Conservation (phyloP, 805 yeast genomes). For the Starmera amethionina region DNA sequence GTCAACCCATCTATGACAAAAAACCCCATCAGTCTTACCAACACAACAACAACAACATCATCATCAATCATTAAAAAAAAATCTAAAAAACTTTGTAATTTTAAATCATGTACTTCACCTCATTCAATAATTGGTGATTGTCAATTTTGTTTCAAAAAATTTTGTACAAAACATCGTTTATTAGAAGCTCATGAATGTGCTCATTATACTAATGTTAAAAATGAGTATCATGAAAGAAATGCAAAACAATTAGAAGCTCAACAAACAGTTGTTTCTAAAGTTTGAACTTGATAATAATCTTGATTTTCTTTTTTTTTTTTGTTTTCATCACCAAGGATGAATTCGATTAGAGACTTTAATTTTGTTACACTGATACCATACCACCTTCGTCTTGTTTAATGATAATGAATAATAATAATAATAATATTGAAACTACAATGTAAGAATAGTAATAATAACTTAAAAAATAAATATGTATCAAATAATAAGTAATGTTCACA, state of each 20-base stretch:
- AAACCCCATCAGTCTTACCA: background rate
- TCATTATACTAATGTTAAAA: conserved; percentile 51
- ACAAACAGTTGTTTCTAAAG: conserved; percentile 48
- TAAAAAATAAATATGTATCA: too few relatives aligned
- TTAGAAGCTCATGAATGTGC: conserved; percentile 53
- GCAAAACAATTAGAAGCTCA: conserved; percentile 53
- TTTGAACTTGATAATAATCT: conserved; percentile 15
- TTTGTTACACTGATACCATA: too few relatives aligned
- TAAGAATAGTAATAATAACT: too few relatives aligned
- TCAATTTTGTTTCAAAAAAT: conserved; percentile 51
- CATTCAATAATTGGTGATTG: conserved; percentile 51
- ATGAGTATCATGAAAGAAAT: conserved; percentile 50
- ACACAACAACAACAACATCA: conserved; percentile 1
- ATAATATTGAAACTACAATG: too few relatives aligned
- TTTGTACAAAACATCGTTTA: conserved; percentile 56
- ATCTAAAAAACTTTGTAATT: conserved; percentile 19
- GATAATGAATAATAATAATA: too few relatives aligned
- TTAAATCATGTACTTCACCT: conserved; percentile 16
- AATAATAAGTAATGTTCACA: too few relatives aligned
- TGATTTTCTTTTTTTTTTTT: background rate
- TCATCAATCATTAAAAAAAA: conserved; percentile 14
- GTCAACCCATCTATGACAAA: background rate
- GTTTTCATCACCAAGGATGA: background rate
- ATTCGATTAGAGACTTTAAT: background rate
- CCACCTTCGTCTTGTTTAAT: too few relatives aligned